phyloP scores from a whole-genome alignment of 1,284 basidiomycete species.

The Singerocomus rubriflavus region DNA sequence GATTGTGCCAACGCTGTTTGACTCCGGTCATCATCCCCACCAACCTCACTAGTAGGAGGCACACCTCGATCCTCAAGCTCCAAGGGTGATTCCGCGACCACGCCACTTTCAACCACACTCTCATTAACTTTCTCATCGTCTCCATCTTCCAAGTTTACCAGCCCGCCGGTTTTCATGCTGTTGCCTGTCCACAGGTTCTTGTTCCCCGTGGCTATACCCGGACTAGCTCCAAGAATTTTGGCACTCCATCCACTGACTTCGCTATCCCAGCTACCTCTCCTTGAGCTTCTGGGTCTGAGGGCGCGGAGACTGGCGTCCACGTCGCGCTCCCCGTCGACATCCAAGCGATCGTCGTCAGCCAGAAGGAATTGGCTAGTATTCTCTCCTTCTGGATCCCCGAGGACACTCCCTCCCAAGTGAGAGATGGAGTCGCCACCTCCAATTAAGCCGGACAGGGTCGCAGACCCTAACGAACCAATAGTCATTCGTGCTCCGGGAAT shows the following conservation, averaged over 20 bases:
- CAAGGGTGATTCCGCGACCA: constrained; percentile 5
- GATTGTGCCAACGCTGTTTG: constrained; percentile 1
- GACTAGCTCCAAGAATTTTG: constrained; percentile 43
- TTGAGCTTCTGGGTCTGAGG: constrained; percentile 72
- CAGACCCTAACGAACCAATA: constrained; percentile 41
- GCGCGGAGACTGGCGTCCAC: constrained; percentile 77
- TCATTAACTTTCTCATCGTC: constrained; percentile 26
- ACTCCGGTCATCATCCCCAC: constrained; percentile 5
- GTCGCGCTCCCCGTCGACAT: constrained; percentile 54
- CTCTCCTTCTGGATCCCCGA: constrained; percentile 53
- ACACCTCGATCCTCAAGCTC: constrained; percentile 11
- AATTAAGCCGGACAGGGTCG: constrained; percentile 49
- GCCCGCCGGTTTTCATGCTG: constrained; percentile 52
- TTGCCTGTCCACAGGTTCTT: constrained; percentile 58
- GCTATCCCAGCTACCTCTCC: constrained; percentile 82
- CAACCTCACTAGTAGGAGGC: constrained; percentile 1
- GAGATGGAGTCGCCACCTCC: constrained; percentile 64
- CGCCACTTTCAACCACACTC: constrained; percentile 8
- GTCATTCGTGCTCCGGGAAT: constrained; percentile 50
- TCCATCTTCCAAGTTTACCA: constrained; percentile 39
- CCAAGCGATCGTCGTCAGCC: constrained; percentile 57
- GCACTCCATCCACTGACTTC: constrained; percentile 82
- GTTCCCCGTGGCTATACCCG: constrained; percentile 43
- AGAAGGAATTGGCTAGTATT: constrained; percentile 64
- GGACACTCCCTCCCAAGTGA: constrained; percentile 57